phyloP scores from a whole-genome alignment of 1,284 basidiomycete species.

The Naganishia sp. region DNA sequence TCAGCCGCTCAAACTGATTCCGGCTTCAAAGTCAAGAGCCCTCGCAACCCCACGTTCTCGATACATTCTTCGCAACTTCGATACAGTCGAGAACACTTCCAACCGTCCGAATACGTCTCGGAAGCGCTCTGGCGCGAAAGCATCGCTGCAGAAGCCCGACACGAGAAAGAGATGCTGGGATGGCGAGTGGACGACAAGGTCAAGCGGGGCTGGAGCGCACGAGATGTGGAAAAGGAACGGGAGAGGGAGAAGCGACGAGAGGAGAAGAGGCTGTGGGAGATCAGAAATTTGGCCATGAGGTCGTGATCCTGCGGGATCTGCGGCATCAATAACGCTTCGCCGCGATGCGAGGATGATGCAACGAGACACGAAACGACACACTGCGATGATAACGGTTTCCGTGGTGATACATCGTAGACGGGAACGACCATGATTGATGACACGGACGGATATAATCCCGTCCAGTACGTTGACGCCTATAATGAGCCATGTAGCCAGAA shows the following conservation, averaged over 20 bases:
- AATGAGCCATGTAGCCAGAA: no score
- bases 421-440: no score
- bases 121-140: slow-evolving; percentile 54
- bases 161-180: slow-evolving; percentile 79
- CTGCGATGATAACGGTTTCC: no score
- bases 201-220: slow-evolving; percentile 24
- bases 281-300: slow-evolving; percentile 46
- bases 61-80: neutral
- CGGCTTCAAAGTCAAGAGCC: slow-evolving; percentile 15
- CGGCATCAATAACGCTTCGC: neutral
- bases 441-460: no score
- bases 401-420: no score
- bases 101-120: neutral
- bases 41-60: neutral
- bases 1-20: slow-evolving; percentile 12
- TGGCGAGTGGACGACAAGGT: slow-evolving; percentile 10
- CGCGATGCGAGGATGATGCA: no score
- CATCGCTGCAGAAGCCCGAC: slow-evolving; percentile 72
- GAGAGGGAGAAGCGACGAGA: slow-evolving; percentile 44
- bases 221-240: slow-evolving; percentile 34
- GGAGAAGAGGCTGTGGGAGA: slow-evolving; percentile 52
- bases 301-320: neutral
- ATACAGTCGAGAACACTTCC: slow-evolving; percentile 5
- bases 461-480: no score
- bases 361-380: no score